Evolutionary conservation across 2,329 filamentous ascomycete species (phyloP), one percentile per base, ranked within the genome.

Genomic region (Clarireedia paspali): DNA sequence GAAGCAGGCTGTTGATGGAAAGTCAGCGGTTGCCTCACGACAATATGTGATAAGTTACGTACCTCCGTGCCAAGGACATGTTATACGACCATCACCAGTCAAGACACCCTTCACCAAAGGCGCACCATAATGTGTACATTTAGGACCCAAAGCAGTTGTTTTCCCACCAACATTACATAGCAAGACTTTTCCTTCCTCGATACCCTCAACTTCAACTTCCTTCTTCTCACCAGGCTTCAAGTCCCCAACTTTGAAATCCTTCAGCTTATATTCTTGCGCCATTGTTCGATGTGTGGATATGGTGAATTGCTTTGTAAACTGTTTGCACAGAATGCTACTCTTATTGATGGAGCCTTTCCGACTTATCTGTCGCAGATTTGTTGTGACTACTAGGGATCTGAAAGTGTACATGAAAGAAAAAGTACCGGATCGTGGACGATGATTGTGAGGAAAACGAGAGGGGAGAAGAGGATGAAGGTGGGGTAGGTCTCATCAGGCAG

Each of bases 41-140:
- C 7, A 27, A 26, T 2, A 14, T 20, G 12, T 2, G 15, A 30
- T 14, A 53, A 44, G 4, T 14, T 24, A 45, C 77, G 62, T 70
- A 94, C 89, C 90, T 75, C 92, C 92, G 70, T 97, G 92, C 94
- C 94, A 97, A 3, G 92, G 91, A 70, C 94, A 99, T 6, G 89
- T 96, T 60, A 99, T 73, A 50, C 90, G 81, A 5, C 94, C 94
- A 63, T 88, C 85, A 2, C 83, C 82, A 6, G 89, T 89, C 60
- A 99, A 73, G 6, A 97, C 85, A 53, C 94, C 94, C 63, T 92
- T 90, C 53, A 84, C 83, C 62, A 99, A 74, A 14, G 94, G 94
- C 42, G 92, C 94, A 36, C 94, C 92, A 70, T 95, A 97, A 73
- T 97, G 92, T 9, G 84, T 88, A 70, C 94, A 99, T 63, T 87